phyloP scores from a whole-genome alignment of 2,329 filamentous ascomycete species.

The Penicillium polonicum region DNA sequence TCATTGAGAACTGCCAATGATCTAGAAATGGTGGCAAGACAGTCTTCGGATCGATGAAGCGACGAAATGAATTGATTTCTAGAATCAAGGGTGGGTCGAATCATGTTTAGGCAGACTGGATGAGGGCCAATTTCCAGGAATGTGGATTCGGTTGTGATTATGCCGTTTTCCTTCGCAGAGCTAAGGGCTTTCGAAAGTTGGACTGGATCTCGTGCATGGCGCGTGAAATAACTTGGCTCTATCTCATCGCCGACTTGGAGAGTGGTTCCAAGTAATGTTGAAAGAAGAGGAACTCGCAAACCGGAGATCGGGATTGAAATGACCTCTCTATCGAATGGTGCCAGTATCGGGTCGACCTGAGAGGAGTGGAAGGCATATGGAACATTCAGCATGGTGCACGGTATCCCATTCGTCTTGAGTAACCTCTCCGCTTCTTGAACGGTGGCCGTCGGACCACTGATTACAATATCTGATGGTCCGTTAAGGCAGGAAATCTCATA shows the following conservation, averaged over 20 bases:
- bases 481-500: constrained; percentile 10
- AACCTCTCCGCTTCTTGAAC: background rate
- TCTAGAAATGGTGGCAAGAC: background rate
- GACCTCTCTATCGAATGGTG: background rate
- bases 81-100: background rate
- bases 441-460: background rate
- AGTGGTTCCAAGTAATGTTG: background rate
- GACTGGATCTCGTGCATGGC: background rate
- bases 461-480: too few relatives aligned
- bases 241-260: background rate
- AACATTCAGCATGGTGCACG: background rate
- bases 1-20: background rate
- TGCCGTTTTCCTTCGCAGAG: background rate
- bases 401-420: background rate
- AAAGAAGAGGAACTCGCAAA: background rate
- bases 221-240: background rate
- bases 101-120: background rate
- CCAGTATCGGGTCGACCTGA: constrained; percentile 1
- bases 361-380: constrained; percentile 9
- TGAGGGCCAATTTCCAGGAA: background rate
- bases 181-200: background rate
- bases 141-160: background rate
- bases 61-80: background rate
- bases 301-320: background rate
- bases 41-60: background rate